Conservation (phyloP, 2,329 filamentous ascomycete species). For the Alternaria metachromatica region DNA sequence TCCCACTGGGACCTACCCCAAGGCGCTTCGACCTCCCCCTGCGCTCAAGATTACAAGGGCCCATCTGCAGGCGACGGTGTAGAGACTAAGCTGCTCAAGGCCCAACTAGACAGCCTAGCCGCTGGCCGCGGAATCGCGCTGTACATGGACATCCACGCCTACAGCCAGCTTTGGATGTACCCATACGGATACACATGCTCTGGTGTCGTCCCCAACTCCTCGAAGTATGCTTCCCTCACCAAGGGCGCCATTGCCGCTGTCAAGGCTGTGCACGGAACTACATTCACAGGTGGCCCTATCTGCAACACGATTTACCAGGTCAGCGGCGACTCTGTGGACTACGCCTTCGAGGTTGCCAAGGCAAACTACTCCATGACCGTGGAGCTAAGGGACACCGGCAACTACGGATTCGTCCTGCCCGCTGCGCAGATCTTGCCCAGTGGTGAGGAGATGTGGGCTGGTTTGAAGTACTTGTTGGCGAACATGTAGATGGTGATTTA, state of each 20-base stretch:
- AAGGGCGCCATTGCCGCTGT: slow-evolving; percentile 60
- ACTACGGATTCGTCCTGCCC: slow-evolving; percentile 59
- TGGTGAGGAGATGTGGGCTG: slow-evolving; percentile 57
- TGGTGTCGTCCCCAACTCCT: slow-evolving; percentile 54
- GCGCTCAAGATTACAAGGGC: slow-evolving; percentile 48
- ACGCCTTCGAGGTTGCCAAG: slow-evolving; percentile 51
- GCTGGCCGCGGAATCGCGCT: slow-evolving; percentile 61
- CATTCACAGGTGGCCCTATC: slow-evolving; percentile 55
- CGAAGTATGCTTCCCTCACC: slow-evolving; percentile 59
- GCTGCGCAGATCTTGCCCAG: slow-evolving; percentile 57
- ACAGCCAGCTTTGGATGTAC: slow-evolving; percentile 58
- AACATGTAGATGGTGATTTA: not conserved
- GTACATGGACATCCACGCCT: slow-evolving; percentile 71
- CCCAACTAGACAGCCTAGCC: slow-evolving; percentile 55
- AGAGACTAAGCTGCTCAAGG: slow-evolving; percentile 53
- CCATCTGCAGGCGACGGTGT: slow-evolving; percentile 42
- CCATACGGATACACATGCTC: slow-evolving; percentile 67
- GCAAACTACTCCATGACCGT: slow-evolving; percentile 57
- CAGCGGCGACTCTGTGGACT: slow-evolving; percentile 55
- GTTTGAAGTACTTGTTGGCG: slow-evolving; percentile 33
- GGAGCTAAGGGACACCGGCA: slow-evolving; percentile 59
- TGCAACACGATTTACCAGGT: slow-evolving; percentile 69
- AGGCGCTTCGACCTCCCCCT: slow-evolving; percentile 46
- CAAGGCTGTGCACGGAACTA: slow-evolving; percentile 59
- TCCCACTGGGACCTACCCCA: slow-evolving; percentile 41